These are phyloP conservation scores for Boletus pseudopeckii DNA, from an alignment of 768 basidiomycete genomes.

Conservation along the genomic window DNA sequence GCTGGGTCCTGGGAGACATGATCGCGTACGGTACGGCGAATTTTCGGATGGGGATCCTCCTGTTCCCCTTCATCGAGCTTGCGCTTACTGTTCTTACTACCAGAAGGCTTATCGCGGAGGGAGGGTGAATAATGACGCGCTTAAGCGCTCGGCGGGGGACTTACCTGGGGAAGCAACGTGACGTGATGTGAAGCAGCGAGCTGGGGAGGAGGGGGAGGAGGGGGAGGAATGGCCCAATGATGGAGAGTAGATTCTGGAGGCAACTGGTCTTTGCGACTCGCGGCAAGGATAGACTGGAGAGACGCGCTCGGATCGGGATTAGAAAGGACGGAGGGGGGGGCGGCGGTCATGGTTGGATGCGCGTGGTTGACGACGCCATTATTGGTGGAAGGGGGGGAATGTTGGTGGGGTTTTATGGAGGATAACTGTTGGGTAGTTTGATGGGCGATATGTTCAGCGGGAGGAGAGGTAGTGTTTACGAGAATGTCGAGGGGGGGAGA, in stretches of 20 bases:
- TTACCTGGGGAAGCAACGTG: slow-evolving; percentile 39
- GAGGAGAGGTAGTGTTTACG: slow-evolving; percentile 30
- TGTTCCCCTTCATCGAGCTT: slow-evolving; percentile 65
- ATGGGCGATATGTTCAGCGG: slow-evolving; percentile 30
- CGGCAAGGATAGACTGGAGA: slow-evolving; percentile 38
- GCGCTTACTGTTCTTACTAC: slow-evolving; percentile 58
- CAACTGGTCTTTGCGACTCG: slow-evolving; percentile 32
- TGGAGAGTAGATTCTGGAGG: slow-evolving; percentile 29
- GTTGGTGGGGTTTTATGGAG: slow-evolving; percentile 22
- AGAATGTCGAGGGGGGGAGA: slow-evolving; percentile 39
- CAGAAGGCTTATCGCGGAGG: slow-evolving; percentile 24
- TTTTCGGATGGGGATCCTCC: slow-evolving; percentile 68
- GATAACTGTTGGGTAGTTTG: slow-evolving; percentile 34
- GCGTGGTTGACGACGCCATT: slow-evolving; percentile 29
- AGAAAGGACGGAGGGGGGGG: slow-evolving; percentile 34
- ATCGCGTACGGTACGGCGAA: slow-evolving; percentile 80
- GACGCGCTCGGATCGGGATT: slow-evolving; percentile 39
- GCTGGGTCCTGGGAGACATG: slow-evolving; percentile 73
- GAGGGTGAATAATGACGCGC: slow-evolving; percentile 26
- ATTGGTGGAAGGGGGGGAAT: slow-evolving; percentile 15
- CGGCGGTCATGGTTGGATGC: slow-evolving; percentile 31
- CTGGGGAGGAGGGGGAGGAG: slow-evolving; percentile 29
- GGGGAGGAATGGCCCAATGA: slow-evolving; percentile 36
- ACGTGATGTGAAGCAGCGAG: slow-evolving; percentile 28
- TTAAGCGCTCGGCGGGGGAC: slow-evolving; percentile 28